Base-by-base conservation (phyloP, 495 filamentous ascomycete species). In the Aspergillus diversus region DNA sequence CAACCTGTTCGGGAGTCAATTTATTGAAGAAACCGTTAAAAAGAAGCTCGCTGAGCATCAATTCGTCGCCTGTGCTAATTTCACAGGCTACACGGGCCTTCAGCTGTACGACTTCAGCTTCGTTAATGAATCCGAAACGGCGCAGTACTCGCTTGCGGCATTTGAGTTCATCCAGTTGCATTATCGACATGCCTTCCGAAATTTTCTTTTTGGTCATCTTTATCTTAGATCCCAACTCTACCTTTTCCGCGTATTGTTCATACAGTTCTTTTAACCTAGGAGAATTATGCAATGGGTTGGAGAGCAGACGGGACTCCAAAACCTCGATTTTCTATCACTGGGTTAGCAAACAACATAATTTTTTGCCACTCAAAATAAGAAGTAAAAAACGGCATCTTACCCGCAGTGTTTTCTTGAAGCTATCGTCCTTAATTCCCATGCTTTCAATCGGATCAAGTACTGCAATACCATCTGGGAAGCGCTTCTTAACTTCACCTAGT, bases 21-120 rank as follows among this genome's bases (percentile, higher is more conserved):
- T 97, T 92, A 74, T 98, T 98, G 83, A 99, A 99, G 82, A 97
- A 97, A 57, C 93, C 86, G 75, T 97, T 96, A 80, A 99, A 97
- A 5, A 99, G 84, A 33, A 99, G 80, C 76, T 99, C 96, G 49
- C 89, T 90, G 3, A 99, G 85, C 67, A 99, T 86, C 32, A 98
- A 80, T 69, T 98, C 96, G 65, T 97, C 93, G 56, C 89, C 89
- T 3, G 93, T 95, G 68, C 91, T 94, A 60, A 99, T 98, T 80
- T 98, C 95, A 76, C 95, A 99, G 8, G 95, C 95, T 7, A 97
- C 95, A 35, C 95, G 87, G 7, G 92, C 95, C 79, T 99, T 99
- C 68, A 97, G 83, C 77, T 97, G 87, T 54, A 99, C 92, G 7
- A 98, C 92, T 70, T 97, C 95, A 21, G 85, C 83, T 37, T 97